Evolutionary conservation across 2,329 filamentous ascomycete species (phyloP).

Genomic region (Penicillium italicum): DNA sequence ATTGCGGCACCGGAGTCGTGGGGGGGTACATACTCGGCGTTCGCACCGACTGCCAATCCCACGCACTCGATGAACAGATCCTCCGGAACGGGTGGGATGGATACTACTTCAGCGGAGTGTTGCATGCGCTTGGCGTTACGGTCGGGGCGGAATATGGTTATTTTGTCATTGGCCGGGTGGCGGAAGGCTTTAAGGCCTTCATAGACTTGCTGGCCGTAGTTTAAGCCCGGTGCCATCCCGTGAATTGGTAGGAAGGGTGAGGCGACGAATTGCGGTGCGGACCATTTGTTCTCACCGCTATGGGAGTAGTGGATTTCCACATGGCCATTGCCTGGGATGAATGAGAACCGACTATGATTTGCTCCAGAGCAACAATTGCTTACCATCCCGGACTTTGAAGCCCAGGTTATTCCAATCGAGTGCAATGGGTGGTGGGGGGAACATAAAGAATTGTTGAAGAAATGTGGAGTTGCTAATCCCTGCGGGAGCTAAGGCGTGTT

Average conservation of each 20-base stretch:
- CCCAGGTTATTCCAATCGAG: constrained; percentile 86
- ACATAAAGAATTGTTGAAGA: constrained; percentile 11
- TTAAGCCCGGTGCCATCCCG: constrained; percentile 90
- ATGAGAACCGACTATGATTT: neutral
- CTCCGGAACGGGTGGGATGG: constrained; percentile 74
- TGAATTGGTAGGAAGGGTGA: constrained; percentile 86
- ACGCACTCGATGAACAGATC: constrained; percentile 73
- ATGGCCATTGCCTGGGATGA: constrained; percentile 74
- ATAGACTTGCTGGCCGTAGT: constrained; percentile 97
- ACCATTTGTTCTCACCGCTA: constrained; percentile 70
- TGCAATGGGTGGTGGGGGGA: constrained; percentile 33
- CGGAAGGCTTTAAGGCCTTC: constrained; percentile 98
- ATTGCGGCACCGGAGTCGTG: constrained; percentile 84
- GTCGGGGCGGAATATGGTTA: constrained; percentile 83
- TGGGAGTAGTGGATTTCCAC: constrained; percentile 81
- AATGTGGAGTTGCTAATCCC: neutral
- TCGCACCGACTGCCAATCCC: constrained; percentile 76
- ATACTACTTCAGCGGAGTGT: constrained; percentile 77
- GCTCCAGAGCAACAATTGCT: constrained; percentile 17
- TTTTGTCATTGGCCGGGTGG: constrained; percentile 54
- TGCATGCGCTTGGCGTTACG: constrained; percentile 82
- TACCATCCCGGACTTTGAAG: constrained; percentile 87
- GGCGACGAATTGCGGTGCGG: constrained; percentile 69
- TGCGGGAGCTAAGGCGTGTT: neutral
- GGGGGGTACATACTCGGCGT: constrained; percentile 87